Evolutionary conservation across 192 early-diverging fungal species (phyloP).

Genomic region (Umbelopsis sp.): DNA sequence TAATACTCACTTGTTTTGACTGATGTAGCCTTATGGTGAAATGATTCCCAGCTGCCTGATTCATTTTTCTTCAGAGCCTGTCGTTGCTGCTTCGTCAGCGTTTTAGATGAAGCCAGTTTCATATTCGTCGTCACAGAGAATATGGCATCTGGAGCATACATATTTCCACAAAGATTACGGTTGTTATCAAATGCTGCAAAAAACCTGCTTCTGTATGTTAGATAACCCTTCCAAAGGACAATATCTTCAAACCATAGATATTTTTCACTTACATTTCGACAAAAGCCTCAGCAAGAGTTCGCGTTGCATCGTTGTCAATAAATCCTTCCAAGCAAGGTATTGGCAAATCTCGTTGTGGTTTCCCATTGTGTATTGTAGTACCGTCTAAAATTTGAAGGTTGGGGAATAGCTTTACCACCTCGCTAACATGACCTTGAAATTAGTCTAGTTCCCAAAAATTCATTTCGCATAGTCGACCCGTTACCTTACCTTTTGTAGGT

Average conservation of each 20-base stretch:
- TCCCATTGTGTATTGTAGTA: not conserved
- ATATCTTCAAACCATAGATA: not conserved
- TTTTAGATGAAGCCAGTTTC: not conserved
- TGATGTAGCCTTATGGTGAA: not conserved
- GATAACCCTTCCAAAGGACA: not conserved
- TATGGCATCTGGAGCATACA: not conserved
- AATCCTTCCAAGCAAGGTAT: conserved; percentile 1
- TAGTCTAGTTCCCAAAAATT: not conserved
- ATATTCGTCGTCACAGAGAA: not conserved
- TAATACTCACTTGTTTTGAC: not conserved
- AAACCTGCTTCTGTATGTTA: not conserved
- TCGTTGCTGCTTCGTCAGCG: not conserved
- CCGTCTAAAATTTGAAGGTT: conserved; percentile 8
- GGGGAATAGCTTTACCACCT: not conserved
- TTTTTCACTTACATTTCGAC: not conserved
- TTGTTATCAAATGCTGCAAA: not conserved
- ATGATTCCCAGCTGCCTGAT: not conserved
- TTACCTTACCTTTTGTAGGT: not conserved
- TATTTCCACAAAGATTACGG: not conserved
- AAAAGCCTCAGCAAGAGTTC: not conserved
- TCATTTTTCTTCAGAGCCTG: not conserved
- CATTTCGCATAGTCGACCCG: not conserved
- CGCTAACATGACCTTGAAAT: not conserved
- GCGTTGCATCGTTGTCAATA: not conserved
- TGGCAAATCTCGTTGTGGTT: not conserved